These are phyloP conservation scores for Leavenworthia alabamica DNA, from an alignment of 345 rosid species.

Conservation along the genomic window DNA sequence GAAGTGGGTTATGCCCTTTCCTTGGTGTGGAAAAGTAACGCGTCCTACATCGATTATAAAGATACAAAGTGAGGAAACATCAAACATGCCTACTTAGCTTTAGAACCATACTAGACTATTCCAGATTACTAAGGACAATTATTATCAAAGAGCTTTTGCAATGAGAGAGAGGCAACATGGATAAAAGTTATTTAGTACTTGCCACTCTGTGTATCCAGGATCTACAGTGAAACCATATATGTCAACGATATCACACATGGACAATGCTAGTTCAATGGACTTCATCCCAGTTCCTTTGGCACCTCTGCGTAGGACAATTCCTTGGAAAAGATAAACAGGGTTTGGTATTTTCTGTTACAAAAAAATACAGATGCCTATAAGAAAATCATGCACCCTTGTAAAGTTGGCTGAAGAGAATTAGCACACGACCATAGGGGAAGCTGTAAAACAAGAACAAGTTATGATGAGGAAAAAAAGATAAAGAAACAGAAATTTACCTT, in stretches of 20 bases:
- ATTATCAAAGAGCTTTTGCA: not conserved
- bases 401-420: not conserved
- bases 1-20: constrained; percentile 98
- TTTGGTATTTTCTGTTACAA: constrained; percentile 71
- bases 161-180: not conserved
- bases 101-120: too few species aligned
- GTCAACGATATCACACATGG: constrained; percentile 90
- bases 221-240: constrained; percentile 96
- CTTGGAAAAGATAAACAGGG: constrained; percentile 98
- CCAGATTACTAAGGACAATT: not conserved
- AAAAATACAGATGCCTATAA: not conserved
- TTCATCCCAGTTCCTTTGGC: constrained; percentile 99
- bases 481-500: constrained; percentile 48
- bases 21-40: constrained; percentile 85
- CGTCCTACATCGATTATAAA: constrained; percentile 45
- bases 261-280: constrained; percentile 85
- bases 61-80: constrained; percentile 9
- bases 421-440: too few species aligned
- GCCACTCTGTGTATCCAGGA: constrained; percentile 99
- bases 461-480: too few species aligned
- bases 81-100: too few species aligned
- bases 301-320: constrained; percentile 88
- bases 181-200: constrained; percentile 20
- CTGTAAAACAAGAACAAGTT: too few species aligned
- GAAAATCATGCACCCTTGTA: not conserved